A percentile compares a stretch with the other conserved stretches of the same genome.
Conservation (phyloP, 441 rosid genomes). For the Eutrema salsugineum region DNA sequence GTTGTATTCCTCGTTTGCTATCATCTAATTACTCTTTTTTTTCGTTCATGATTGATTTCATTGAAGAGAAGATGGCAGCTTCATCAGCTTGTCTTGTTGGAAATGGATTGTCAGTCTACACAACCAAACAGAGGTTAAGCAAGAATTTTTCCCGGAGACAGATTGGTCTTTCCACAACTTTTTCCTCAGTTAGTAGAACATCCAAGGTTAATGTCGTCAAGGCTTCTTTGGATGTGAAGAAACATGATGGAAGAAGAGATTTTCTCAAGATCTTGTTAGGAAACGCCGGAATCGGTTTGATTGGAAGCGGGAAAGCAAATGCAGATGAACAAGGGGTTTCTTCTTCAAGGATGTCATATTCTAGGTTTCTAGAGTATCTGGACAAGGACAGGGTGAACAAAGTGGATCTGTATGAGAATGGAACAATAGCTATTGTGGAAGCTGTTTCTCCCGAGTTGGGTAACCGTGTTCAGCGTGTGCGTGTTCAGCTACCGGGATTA, state of each 20-base stretch:
- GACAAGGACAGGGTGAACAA: conserved; percentile 85
- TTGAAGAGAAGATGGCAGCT: conserved; percentile 59
- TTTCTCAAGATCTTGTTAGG: conserved; percentile 71
- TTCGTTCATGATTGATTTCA: background rate
- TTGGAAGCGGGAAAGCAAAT: conserved; percentile 62
- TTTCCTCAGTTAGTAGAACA: conserved; percentile 32
- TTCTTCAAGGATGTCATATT: conserved; percentile 94
- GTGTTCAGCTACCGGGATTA: conserved; percentile 89
- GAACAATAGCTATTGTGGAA: conserved; percentile 95
- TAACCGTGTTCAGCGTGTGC: conserved; percentile 85
- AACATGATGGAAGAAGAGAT: conserved; percentile 52
- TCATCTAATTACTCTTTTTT: background rate
- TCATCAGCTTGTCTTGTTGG: conserved; percentile 76
- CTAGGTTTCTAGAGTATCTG: conserved; percentile 91
- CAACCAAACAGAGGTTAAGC: conserved; percentile 35
- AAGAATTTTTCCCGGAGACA: conserved; percentile 19
- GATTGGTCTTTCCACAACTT: conserved; percentile 32
- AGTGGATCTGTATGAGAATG: conserved; percentile 91
- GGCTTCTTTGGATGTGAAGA: conserved; percentile 50
- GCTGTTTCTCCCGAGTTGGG: conserved; percentile 96
- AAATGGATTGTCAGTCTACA: conserved; percentile 45
- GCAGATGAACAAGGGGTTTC: conserved; percentile 93
- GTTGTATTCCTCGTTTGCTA: background rate
- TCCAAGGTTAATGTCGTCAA: conserved; percentile 41
- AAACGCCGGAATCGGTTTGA: conserved; percentile 53